Conservation (phyloP, 2,329 filamentous ascomycete species). For the Trichoderma gracile region DNA sequence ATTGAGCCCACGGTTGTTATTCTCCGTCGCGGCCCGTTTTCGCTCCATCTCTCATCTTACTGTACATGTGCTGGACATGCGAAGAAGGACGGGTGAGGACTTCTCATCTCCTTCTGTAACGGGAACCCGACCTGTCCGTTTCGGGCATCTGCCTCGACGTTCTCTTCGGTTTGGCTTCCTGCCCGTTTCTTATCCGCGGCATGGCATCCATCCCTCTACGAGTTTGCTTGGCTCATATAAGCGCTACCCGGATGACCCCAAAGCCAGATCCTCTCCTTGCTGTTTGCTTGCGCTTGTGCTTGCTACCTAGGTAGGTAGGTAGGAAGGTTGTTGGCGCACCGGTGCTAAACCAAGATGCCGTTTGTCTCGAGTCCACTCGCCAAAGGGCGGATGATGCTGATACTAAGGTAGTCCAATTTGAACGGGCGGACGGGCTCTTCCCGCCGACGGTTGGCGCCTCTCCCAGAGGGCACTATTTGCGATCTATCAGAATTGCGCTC, state of each 20-base stretch:
- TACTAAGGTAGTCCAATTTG: no score
- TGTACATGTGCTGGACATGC: neutral
- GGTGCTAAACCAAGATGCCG: no score
- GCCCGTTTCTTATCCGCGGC: no score
- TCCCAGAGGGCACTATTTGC: neutral
- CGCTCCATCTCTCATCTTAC: neutral
- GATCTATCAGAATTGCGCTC: conserved; percentile 12
- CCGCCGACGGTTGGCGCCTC: neutral
- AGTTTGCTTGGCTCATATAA: conserved; percentile 9
- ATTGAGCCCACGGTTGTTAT: conserved; percentile 16
- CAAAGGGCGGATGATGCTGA: no score
- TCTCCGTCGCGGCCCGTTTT: conserved; percentile 20
- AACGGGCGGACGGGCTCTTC: neutral
- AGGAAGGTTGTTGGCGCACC: no score
- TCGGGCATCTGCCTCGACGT: neutral
- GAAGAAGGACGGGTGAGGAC: neutral
- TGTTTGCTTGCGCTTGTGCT: neutral
- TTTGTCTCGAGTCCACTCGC: no score
- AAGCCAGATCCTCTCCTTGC: neutral
- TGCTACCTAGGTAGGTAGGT: no score
- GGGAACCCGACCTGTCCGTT: conserved; percentile 7
- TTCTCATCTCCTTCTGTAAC: conserved; percentile 1
- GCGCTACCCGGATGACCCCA: neutral
- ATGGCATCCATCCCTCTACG: neutral
- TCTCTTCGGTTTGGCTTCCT: neutral